phyloP scores from a whole-genome alignment of 2,329 filamentous ascomycete species.

The Pseudogymnoascus sp. region DNA sequence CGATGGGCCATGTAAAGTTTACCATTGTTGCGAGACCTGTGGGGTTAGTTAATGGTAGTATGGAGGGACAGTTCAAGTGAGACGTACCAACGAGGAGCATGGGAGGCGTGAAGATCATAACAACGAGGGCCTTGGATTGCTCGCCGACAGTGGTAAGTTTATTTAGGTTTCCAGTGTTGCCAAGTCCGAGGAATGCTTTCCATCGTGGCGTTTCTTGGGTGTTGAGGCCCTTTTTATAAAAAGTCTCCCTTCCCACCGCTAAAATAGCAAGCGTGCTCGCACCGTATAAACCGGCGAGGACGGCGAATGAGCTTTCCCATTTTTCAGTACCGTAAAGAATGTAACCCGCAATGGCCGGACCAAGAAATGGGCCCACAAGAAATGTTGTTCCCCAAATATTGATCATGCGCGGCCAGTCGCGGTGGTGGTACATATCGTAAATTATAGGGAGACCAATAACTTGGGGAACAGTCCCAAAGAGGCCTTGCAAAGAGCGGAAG shows the following conservation, averaged over 20 bases:
- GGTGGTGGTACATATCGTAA: constrained; percentile 30
- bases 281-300: constrained; percentile 31
- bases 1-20: constrained; percentile 33
- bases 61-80: neutral
- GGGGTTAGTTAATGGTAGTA: neutral
- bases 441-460: constrained; percentile 34
- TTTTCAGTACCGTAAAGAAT: constrained; percentile 25
- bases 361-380: constrained; percentile 32
- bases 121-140: constrained; percentile 18
- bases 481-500: constrained; percentile 32
- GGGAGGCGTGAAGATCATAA: constrained; percentile 28
- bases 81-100: constrained; percentile 25
- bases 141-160: constrained; percentile 23
- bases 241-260: constrained; percentile 31
- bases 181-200: constrained; percentile 28
- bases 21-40: constrained; percentile 27
- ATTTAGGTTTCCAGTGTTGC: constrained; percentile 25
- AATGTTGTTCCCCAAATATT: constrained; percentile 35
- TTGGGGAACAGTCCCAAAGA: constrained; percentile 34
- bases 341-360: constrained; percentile 32
- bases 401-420: constrained; percentile 33
- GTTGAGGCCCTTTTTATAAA: constrained; percentile 18
- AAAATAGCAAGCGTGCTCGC: constrained; percentile 30
- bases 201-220: constrained; percentile 17
- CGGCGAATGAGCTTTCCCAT: constrained; percentile 30